These are phyloP conservation scores for Tritrichomonas foetus DNA, from an alignment of 208 protist genomes.

Conservation along the genomic window DNA sequence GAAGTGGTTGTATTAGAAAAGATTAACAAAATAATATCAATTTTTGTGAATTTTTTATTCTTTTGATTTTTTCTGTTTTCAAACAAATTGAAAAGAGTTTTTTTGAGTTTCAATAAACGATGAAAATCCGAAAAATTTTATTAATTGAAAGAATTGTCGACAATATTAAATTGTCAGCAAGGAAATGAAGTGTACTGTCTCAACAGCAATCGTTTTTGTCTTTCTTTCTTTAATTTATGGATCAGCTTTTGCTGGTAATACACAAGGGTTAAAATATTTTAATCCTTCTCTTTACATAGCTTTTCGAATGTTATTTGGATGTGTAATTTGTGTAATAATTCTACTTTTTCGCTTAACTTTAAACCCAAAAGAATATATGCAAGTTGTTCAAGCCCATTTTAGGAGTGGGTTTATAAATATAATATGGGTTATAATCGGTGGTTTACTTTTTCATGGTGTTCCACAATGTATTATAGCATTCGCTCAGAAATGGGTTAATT, in stretches of 20 bases:
- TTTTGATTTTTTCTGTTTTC: too few relatives aligned
- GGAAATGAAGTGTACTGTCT: not conserved
- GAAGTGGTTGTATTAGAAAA: too few relatives aligned
- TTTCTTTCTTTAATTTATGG: not conserved
- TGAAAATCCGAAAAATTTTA: too few relatives aligned
- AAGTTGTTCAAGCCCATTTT: not conserved
- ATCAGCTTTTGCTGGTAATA: not conserved
- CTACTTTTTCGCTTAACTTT: too few relatives aligned
- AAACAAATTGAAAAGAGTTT: too few relatives aligned
- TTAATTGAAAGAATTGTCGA: too few relatives aligned
- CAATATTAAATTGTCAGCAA: too few relatives aligned
- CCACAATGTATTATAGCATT: not conserved
- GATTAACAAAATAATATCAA: too few relatives aligned
- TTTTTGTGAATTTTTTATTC: too few relatives aligned
- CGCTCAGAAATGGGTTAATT: not conserved
- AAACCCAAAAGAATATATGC: not conserved
- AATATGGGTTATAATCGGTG: not conserved
- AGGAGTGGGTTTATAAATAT: not conserved
- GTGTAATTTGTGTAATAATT: too few relatives aligned
- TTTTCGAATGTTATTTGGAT: not conserved
- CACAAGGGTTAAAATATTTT: not conserved
- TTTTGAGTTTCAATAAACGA: too few relatives aligned
- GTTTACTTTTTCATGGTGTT: not conserved
- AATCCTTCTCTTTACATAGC: not conserved
- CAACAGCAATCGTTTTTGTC: not conserved